Base-by-base conservation (phyloP, 2,329 filamentous ascomycete species). In the Colletotrichum liriopes region DNA sequence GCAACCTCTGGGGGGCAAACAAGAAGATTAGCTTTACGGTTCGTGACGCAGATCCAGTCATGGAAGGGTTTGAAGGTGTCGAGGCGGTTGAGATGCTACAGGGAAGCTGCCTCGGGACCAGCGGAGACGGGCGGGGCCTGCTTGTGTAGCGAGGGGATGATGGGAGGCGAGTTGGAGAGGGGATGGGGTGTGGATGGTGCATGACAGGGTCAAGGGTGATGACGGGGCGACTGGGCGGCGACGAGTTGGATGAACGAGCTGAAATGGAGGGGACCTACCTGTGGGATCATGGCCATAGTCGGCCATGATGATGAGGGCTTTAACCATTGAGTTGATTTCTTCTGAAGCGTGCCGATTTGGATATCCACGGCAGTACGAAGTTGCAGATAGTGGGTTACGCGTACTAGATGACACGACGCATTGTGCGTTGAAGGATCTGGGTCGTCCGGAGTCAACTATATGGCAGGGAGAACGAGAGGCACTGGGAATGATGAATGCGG, bases 201-300 rank as follows among this genome's bases (percentile, higher is more conserved):
- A 20, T 12, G 58, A 47, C 56, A 58, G 37, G 55, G 37, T 55
- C 41, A 47, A 56, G n/a, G 35, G 35, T 7, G 52, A 51, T 51
- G 55, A 41, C 41, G 39, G 32, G n/a, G 55, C 29, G 47, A 32
- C 41, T 47, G 41, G 56, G 58, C 43, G 56, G 35, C 39, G 56
- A 37, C 12, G 29, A 20, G 8, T 32, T 32, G 29, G 29, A 32
- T 32, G 29, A 32, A 32, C 29, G 35, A 18, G 60, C 32, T 2
- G n/a, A 18, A 59, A 32, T 32, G 29, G 29, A 32, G 29, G 29
- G 4, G 29, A 32, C 29, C 29, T 74, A 88, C 87, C 86, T 55
- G 87, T 88, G 2, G 87, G 87, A 74, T 89, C 87, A 75, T 89
- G 86, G 54, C 86, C 87, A 73, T 88, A 88, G 75, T 89, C 86